Conservation (phyloP, 805 yeast genomes). For the Sugiyamaella boreocaroliniensis region DNA sequence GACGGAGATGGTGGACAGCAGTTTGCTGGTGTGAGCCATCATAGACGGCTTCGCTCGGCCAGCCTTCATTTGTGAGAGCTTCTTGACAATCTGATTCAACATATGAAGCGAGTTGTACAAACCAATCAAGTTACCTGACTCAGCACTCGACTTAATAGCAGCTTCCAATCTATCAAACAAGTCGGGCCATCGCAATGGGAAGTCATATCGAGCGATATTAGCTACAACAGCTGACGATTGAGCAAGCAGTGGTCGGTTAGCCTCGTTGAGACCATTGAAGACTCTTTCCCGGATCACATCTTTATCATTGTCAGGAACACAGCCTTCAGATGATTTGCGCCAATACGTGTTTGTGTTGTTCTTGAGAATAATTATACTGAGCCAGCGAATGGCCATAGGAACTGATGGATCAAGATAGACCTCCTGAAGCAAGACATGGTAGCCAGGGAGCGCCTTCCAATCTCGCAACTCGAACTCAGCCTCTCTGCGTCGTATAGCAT, state of each 20-base stretch:
- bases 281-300: slow-evolving; percentile 49
- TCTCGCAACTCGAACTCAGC: slow-evolving; percentile 65
- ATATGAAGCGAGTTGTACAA: slow-evolving; percentile 59
- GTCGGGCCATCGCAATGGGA: slow-evolving; percentile 80
- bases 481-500: slow-evolving; percentile 42
- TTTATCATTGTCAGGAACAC: slow-evolving; percentile 56
- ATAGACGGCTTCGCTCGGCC: slow-evolving; percentile 76
- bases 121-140: slow-evolving; percentile 30
- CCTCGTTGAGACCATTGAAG: slow-evolving; percentile 57
- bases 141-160: slow-evolving; percentile 32
- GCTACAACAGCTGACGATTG: slow-evolving; percentile 85
- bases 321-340: slow-evolving; percentile 47
- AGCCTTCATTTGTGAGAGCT: slow-evolving; percentile 65
- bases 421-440: slow-evolving; percentile 48
- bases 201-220: slow-evolving; percentile 73
- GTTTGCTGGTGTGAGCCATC: slow-evolving; percentile 60
- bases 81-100: slow-evolving; percentile 71
- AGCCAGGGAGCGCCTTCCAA: slow-evolving; percentile 65
- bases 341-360: slow-evolving; percentile 82
- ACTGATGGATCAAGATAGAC: slow-evolving; percentile 54
- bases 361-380: slow-evolving; percentile 80
- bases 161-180: slow-evolving; percentile 54
- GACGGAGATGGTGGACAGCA: slow-evolving; percentile 54
- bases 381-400: slow-evolving; percentile 70
- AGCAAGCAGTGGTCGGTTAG: slow-evolving; percentile 63